These are phyloP conservation scores for Jatropha curcas DNA, from an alignment of 345 rosid species.

Conservation along the genomic window DNA sequence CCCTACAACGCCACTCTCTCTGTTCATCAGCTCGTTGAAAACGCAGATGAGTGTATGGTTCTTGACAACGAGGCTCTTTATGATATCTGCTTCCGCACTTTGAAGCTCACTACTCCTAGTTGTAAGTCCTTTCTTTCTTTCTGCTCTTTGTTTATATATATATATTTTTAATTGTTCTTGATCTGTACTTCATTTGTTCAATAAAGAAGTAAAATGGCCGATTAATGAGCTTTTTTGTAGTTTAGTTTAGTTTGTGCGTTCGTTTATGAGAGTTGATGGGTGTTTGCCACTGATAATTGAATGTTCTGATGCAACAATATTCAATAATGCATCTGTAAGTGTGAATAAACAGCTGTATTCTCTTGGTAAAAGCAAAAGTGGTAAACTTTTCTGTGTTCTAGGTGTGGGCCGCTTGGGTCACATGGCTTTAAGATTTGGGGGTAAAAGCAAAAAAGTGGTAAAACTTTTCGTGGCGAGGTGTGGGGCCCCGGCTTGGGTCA, in stretches of 20 bases:
- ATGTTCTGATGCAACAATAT: neutral
- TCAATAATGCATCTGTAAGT: neutral
- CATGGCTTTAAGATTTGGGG: neutral
- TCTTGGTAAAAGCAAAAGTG: neutral
- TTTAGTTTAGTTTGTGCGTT: too few species aligned
- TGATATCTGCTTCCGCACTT: constrained; percentile 82
- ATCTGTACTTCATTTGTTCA: neutral
- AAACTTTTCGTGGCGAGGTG: too few species aligned
- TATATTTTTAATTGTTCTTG: neutral
- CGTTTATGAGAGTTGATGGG: neutral
- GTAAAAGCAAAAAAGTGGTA: too few species aligned
- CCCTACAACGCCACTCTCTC: constrained; percentile 81
- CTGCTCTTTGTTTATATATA: neutral
- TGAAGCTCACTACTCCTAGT: constrained; percentile 81
- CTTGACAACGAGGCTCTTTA: constrained; percentile 79
- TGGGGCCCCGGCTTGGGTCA: too few species aligned
- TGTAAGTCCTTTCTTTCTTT: constrained; percentile 45
- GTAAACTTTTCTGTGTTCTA: neutral
- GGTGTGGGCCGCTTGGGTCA: neutral
- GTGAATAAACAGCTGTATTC: neutral
- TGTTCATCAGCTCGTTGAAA: constrained; percentile 78
- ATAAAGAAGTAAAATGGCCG: neutral
- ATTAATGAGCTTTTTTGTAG: too few species aligned
- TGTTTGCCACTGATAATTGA: neutral
- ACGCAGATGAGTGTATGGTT: constrained; percentile 88